Percentiles rank a stretch among this genome's conserved stretches.
phyloP scores from a whole-genome alignment of 192 early-diverging fungal genomes.

The Coemansia sp. region DNA sequence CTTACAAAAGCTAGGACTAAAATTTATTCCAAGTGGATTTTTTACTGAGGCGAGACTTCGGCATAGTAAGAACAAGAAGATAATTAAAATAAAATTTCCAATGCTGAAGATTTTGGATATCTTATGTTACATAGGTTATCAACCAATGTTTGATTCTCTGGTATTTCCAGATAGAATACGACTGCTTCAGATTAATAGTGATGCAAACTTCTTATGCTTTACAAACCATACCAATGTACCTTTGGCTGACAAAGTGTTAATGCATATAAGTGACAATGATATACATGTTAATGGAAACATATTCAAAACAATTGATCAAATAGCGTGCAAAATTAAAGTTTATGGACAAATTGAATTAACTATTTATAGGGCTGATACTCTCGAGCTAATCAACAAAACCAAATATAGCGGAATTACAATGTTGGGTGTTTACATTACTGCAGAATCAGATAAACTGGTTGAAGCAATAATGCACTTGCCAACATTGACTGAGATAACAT shows the following conservation, averaged over 20 bases:
- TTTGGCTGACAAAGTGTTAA: neutral
- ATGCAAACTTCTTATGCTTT: neutral
- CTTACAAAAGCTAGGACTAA: neutral
- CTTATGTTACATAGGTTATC: neutral
- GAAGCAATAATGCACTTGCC: neutral
- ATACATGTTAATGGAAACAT: neutral
- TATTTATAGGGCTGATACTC: neutral
- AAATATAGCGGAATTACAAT: neutral
- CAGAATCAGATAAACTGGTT: neutral
- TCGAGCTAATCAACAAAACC: neutral
- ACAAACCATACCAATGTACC: neutral
- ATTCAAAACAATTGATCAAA: neutral
- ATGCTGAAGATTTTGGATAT: neutral
- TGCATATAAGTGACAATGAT: neutral
- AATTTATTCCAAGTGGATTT: neutral
- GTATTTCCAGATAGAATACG: neutral
- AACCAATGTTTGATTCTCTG: neutral
- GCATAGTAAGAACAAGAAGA: neutral
- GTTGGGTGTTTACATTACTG: neutral
- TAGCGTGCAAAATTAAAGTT: neutral
- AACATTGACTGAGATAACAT: neutral
- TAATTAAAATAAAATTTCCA: neutral
- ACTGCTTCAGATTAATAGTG: neutral
- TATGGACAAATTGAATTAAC: neutral
- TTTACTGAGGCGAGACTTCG: neutral